phyloP scores from a whole-genome alignment of 2,329 filamentous ascomycete genomes.

The Cordyceps fumosorosea region DNA sequence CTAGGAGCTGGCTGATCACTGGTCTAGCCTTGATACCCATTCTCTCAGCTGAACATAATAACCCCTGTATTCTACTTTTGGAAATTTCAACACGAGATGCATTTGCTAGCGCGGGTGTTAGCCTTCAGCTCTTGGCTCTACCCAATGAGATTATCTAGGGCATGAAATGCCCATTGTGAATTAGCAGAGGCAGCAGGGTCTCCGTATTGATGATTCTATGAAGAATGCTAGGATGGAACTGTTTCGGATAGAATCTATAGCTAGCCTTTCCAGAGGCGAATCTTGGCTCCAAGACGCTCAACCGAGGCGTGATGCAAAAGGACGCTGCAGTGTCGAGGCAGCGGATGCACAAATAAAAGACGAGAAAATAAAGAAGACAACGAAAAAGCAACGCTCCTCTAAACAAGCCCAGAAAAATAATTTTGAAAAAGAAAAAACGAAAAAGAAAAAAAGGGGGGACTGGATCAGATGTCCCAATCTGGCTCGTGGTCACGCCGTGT shows the following conservation, averaged over 20 bases:
- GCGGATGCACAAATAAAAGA: neutral
- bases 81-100: neutral
- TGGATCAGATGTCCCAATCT: constrained; percentile 31
- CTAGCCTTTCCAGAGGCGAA: neutral
- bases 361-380: too few relatives aligned
- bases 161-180: neutral
- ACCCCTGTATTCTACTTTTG: neutral
- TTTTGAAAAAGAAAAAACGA: neutral
- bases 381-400: neutral
- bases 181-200: too few relatives aligned
- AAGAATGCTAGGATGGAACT: neutral
- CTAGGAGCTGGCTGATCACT: too few relatives aligned
- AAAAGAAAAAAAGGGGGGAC: neutral
- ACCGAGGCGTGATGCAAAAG: neutral
- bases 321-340: neutral
- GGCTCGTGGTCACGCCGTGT: constrained; percentile 34
- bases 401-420: neutral
- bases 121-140: neutral
- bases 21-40: neutral
- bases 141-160: neutral
- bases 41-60: too few relatives aligned
- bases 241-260: neutral
- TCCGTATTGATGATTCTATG: neutral
- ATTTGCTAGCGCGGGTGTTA: neutral
- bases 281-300: neutral